Conservation (phyloP, 768 basidiomycete genomes). For the Clitopilus passeckerianus region DNA sequence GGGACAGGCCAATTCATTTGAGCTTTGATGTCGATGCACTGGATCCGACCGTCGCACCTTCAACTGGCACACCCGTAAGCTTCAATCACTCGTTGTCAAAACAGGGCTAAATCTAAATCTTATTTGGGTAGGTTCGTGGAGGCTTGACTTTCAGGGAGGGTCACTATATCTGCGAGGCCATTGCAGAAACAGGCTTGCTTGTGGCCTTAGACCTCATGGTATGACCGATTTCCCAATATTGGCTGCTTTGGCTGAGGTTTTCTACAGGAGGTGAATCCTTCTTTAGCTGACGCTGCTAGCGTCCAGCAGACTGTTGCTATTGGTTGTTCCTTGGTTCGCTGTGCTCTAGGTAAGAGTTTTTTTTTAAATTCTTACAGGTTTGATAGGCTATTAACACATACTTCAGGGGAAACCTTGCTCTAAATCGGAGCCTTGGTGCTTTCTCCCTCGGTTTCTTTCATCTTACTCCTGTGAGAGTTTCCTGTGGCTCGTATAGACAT, state of each 20-base stretch:
- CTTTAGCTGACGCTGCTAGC: conserved; percentile 67
- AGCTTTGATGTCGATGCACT: conserved; percentile 96
- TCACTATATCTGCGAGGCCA: conserved; percentile 95
- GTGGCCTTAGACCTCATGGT: conserved; percentile 96
- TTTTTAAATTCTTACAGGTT: background rate
- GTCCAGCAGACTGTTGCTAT: conserved; percentile 87
- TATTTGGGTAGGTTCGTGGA: conserved; percentile 65
- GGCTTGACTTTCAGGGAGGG: conserved; percentile 96
- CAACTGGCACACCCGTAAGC: conserved; percentile 85
- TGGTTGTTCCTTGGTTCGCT: conserved; percentile 80
- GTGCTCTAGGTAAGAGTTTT: conserved; percentile 64
- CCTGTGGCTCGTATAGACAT: conserved; percentile 1
- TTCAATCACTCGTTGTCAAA: background rate
- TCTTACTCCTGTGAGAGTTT: background rate
- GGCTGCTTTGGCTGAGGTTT: conserved; percentile 1
- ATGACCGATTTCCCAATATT: conserved; percentile 15
- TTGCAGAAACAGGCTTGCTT: conserved; percentile 88
- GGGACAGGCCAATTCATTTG: conserved; percentile 85
- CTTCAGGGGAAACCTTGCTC: conserved; percentile 38
- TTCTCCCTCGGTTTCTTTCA: background rate
- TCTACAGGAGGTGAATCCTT: conserved; percentile 92
- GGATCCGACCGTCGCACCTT: conserved; percentile 94
- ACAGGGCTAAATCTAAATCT: conserved; percentile 5
- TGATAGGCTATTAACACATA: background rate
- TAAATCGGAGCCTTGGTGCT: conserved; percentile 13